Percentiles rank a stretch among this genome's conserved stretches.
These are phyloP conservation scores for Phytophthora sp. DNA, from an alignment of 352 stramenopile species.

Conservation along the genomic window DNA sequence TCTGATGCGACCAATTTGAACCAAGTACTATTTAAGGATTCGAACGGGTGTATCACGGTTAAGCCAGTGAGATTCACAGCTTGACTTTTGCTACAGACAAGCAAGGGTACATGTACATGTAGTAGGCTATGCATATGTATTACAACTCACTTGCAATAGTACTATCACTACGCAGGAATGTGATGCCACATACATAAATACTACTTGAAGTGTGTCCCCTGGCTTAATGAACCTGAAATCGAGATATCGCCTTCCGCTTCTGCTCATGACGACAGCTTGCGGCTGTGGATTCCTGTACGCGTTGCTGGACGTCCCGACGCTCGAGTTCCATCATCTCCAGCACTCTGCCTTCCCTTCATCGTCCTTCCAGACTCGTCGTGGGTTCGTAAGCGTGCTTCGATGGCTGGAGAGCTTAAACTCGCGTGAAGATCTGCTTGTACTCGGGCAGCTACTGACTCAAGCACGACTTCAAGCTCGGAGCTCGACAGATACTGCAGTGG, in stretches of 20 bases:
- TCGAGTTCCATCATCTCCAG: conserved; percentile 49
- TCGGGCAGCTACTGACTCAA: conserved; percentile 35
- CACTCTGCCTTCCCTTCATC: conserved; percentile 27
- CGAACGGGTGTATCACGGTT: too few species aligned
- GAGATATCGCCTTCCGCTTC: conserved; percentile 16
- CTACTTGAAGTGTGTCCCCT: too few species aligned
- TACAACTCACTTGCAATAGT: too few species aligned
- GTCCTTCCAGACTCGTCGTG: conserved; percentile 42
- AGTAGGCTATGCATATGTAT: too few species aligned
- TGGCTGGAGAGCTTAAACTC: conserved; percentile 64
- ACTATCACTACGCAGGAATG: too few species aligned
- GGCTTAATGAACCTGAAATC: too few species aligned
- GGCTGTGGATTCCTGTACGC: conserved; percentile 39
- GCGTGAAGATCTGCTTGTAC: conserved; percentile 41
- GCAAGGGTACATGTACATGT: too few species aligned
- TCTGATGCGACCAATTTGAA: too few species aligned
- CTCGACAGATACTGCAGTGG: background rate
- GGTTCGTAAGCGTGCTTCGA: conserved; percentile 57
- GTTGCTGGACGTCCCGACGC: conserved; percentile 31
- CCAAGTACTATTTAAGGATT: too few species aligned
- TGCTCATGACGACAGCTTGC: conserved; percentile 36
- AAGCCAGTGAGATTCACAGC: too few species aligned
- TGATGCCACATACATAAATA: too few species aligned
- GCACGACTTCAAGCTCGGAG: conserved; percentile 8
- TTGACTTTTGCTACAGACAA: too few species aligned